These are phyloP conservation scores for Wickerhamomyces canadensis DNA, from an alignment of 805 yeast species.

Conservation along the genomic window DNA sequence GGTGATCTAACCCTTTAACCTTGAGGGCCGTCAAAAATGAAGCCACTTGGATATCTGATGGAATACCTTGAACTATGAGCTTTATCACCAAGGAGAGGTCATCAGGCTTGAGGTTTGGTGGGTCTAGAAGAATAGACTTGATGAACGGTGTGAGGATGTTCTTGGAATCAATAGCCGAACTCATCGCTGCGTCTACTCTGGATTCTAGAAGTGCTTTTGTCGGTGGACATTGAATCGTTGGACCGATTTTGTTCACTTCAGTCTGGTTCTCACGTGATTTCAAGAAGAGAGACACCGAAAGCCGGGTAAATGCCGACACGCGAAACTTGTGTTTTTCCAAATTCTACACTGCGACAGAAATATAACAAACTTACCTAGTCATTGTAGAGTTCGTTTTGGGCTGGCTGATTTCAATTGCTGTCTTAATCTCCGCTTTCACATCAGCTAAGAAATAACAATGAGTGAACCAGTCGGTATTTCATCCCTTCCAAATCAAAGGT, in stretches of 20 bases:
- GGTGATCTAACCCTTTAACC: constrained; percentile 69
- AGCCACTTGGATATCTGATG: constrained; percentile 65
- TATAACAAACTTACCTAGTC: too few species aligned
- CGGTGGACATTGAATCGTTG: too few species aligned
- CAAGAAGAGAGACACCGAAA: background rate
- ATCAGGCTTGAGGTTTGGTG: constrained; percentile 55
- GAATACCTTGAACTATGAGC: constrained; percentile 52
- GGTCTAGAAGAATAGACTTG: constrained; percentile 53
- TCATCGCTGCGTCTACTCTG: too few species aligned
- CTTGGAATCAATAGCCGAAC: background rate
- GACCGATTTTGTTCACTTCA: too few species aligned
- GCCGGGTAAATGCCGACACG: too few species aligned
- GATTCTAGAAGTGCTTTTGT: too few species aligned
- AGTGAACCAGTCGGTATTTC: constrained; percentile 25
- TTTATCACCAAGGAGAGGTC: constrained; percentile 64
- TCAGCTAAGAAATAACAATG: too few species aligned
- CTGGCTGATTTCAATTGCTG: too few species aligned
- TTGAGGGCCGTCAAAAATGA: constrained; percentile 78
- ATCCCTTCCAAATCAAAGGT: constrained; percentile 26
- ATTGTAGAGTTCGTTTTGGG: too few species aligned
- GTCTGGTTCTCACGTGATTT: background rate
- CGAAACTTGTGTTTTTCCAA: too few species aligned
- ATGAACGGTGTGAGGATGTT: constrained; percentile 48
- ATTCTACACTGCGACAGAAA: too few species aligned
- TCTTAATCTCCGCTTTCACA: too few species aligned